phyloP scores from a whole-genome alignment of 2,329 filamentous ascomycete genomes.

The Fusarium aywerte region DNA sequence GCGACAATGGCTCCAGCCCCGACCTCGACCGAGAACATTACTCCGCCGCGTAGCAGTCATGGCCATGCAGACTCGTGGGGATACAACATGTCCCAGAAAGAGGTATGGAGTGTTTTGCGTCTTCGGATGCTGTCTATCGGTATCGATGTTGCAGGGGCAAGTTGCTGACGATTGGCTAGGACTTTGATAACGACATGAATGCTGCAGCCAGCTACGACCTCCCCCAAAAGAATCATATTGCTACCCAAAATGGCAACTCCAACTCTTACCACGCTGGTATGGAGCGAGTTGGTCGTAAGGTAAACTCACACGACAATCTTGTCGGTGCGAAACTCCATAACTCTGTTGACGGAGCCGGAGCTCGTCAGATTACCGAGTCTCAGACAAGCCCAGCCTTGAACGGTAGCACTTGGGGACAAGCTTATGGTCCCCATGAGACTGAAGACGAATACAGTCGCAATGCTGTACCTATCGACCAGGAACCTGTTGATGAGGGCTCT shows the following conservation, averaged over 20 bases:
- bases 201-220: conserved; percentile 33
- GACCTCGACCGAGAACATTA: conserved; percentile 59
- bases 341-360: conserved; percentile 37
- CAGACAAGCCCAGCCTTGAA: conserved; percentile 40
- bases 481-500: conserved; percentile 65
- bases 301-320: conserved; percentile 52
- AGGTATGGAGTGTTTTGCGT: conserved; percentile 50
- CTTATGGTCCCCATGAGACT: conserved; percentile 32
- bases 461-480: conserved; percentile 45
- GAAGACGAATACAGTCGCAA: conserved; percentile 44
- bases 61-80: conserved; percentile 60
- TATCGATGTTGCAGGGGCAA: background rate
- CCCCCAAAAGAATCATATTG: conserved; percentile 30
- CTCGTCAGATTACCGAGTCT: conserved; percentile 43
- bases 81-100: conserved; percentile 48
- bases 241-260: conserved; percentile 44
- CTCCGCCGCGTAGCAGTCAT: conserved; percentile 61
- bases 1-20: conserved; percentile 64
- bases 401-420: conserved; percentile 33
- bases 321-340: conserved; percentile 40
- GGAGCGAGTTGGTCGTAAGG: conserved; percentile 50
- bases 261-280: conserved; percentile 42
- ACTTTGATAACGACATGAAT: conserved; percentile 36
- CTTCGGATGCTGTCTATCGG: background rate
- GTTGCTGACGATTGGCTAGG: conserved; percentile 36